A percentile compares a stretch with the other conserved stretches of the same genome.
Conservation (phyloP, 805 yeast species). For the Wickerhamiella slavikovae region DNA sequence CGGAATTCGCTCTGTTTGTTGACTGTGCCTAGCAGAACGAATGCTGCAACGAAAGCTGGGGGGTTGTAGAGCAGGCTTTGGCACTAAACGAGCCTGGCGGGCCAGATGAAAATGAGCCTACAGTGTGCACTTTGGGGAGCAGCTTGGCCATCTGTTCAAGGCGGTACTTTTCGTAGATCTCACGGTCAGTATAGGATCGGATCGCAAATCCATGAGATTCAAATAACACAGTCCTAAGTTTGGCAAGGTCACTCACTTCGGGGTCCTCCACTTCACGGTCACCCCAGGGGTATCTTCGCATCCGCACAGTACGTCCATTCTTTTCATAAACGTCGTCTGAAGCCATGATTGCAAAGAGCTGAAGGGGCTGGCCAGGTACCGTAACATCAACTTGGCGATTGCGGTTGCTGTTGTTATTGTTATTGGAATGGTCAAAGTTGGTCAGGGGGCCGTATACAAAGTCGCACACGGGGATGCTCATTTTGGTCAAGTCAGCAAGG, state of each 20-base stretch:
- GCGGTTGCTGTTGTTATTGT: slow-evolving; percentile 38
- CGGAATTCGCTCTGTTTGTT: too few species aligned
- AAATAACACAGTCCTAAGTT: slow-evolving; percentile 46
- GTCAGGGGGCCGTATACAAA: too few species aligned
- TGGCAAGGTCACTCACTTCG: slow-evolving; percentile 17
- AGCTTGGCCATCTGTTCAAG: too few species aligned
- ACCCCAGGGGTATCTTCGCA: slow-evolving; percentile 52
- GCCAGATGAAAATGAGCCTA: too few species aligned
- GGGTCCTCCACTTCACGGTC: slow-evolving; percentile 26
- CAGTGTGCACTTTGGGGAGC: too few species aligned
- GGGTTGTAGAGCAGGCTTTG: too few species aligned
- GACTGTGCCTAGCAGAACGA: too few species aligned
- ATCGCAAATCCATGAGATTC: slow-evolving; percentile 43
- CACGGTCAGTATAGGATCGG: too few species aligned
- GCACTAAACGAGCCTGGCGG: too few species aligned
- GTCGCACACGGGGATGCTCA: slow-evolving; percentile 46
- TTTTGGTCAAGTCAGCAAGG: slow-evolving; percentile 32
- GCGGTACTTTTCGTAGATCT: too few species aligned
- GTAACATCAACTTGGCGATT: slow-evolving; percentile 19
- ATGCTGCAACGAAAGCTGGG: too few species aligned
- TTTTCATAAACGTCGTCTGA: slow-evolving; percentile 19
- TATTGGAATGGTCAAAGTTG: too few species aligned
- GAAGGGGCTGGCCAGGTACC: slow-evolving; percentile 22
- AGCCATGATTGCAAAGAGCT: slow-evolving; percentile 48
- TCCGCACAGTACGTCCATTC: slow-evolving; percentile 22